Evolutionary conservation across 768 basidiomycete species (phyloP).

Genomic region (Epithele typhae): DNA sequence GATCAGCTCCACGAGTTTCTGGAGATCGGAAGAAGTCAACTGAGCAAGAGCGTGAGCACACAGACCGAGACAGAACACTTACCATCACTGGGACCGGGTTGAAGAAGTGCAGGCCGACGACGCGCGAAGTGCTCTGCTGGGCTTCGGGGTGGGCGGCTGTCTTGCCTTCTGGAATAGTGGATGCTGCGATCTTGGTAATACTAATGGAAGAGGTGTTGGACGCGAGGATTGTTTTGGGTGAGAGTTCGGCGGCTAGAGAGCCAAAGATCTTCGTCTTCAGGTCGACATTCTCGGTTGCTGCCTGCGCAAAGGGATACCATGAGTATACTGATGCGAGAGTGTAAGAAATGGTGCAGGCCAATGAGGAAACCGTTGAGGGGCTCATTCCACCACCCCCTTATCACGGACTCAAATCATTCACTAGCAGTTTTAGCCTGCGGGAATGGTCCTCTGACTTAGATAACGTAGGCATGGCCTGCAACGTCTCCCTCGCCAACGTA

Average conservation of each 20-base stretch:
- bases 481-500: too few species aligned
- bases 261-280: conserved; percentile 79
- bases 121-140: conserved; percentile 60
- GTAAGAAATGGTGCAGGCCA: too few species aligned
- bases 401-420: too few species aligned
- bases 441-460: too few species aligned
- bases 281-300: conserved; percentile 78
- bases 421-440: too few species aligned
- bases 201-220: conserved; percentile 94
- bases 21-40: neutral
- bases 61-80: conserved; percentile 14
- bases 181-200: conserved; percentile 88
- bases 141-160: conserved; percentile 60
- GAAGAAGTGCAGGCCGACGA: conserved; percentile 92
- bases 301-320: too few species aligned
- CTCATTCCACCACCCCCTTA: too few species aligned
- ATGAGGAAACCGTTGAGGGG: too few species aligned
- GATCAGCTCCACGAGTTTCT: conserved; percentile 94
- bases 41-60: neutral
- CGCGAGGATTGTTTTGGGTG: conserved; percentile 77
- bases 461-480: too few species aligned
- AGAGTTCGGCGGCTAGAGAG: conserved; percentile 60
- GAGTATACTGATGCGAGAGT: too few species aligned
- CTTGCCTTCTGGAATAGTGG: conserved; percentile 58
- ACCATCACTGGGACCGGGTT: conserved; percentile 98